Conservation (phyloP, 139 green algal genomes). For the Spirogloea muscicola region DNA sequence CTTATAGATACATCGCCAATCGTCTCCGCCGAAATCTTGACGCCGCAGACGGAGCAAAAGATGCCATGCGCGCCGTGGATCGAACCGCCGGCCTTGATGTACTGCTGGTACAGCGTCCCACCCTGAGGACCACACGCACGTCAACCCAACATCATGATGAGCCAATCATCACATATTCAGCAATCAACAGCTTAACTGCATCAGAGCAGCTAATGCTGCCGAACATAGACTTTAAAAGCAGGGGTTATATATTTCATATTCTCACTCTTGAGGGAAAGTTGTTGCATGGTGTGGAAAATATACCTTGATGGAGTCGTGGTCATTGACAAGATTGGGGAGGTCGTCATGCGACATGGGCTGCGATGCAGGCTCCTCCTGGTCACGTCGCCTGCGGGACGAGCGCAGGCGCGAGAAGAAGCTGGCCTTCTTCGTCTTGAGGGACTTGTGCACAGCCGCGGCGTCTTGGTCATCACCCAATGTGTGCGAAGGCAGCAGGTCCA, state of each 20-base stretch:
- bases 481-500: constrained; percentile 67
- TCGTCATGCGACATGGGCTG: background rate
- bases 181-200: too few relatives aligned
- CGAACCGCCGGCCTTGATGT: background rate
- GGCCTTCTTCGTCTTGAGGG: background rate
- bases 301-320: constrained; percentile 41
- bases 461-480: background rate
- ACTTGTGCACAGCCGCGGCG: constrained; percentile 7
- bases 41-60: constrained; percentile 28
- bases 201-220: too few relatives aligned
- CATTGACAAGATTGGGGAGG: constrained; percentile 22
- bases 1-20: too few relatives aligned
- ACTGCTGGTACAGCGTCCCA: constrained; percentile 29
- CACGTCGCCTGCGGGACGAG: background rate
- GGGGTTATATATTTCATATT: too few relatives aligned
- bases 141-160: too few relatives aligned
- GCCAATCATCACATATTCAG: too few relatives aligned
- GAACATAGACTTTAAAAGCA: too few relatives aligned
- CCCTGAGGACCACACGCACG: too few relatives aligned
- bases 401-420: background rate
- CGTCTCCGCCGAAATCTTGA: too few relatives aligned
- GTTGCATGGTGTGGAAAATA: too few relatives aligned
- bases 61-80: constrained; percentile 11
- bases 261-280: too few relatives aligned
- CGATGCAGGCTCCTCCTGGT: background rate